Conservation (phyloP, 208 protist genomes). For the Wallacemonas sp. region DNA sequence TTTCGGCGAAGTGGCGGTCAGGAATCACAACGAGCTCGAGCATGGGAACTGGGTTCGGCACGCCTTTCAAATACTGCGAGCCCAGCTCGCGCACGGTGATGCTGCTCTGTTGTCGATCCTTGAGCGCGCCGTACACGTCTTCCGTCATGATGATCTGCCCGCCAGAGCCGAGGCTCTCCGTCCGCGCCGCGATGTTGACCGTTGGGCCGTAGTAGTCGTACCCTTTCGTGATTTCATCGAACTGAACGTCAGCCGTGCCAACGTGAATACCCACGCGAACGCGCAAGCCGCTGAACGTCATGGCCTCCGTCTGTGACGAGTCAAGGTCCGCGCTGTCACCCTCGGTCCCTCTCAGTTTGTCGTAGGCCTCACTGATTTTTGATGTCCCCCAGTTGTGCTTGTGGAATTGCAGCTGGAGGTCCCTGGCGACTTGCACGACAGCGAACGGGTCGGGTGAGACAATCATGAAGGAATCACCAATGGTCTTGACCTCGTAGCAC, state of each 20-base stretch:
- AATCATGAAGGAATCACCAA: slow-evolving; percentile 84
- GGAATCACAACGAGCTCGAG: slow-evolving; percentile 16
- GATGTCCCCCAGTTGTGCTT: slow-evolving; percentile 48
- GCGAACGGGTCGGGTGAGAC: slow-evolving; percentile 36
- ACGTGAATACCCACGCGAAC: slow-evolving; percentile 38
- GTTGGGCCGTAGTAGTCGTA: slow-evolving; percentile 80
- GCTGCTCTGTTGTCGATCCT: not conserved
- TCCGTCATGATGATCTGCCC: slow-evolving; percentile 47
- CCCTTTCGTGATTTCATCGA: slow-evolving; percentile 28
- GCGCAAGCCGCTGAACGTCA: slow-evolving; percentile 20
- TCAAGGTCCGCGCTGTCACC: not conserved
- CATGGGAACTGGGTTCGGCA: slow-evolving; percentile 18
- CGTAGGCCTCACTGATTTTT: slow-evolving; percentile 38
- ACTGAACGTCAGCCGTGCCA: slow-evolving; percentile 22
- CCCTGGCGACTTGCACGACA: slow-evolving; percentile 45
- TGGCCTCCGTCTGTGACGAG: slow-evolving; percentile 12
- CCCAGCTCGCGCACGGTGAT: slow-evolving; percentile 18
- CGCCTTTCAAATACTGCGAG: slow-evolving; percentile 19
- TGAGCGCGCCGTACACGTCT: slow-evolving; percentile 7
- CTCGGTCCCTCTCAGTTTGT: slow-evolving; percentile 1
- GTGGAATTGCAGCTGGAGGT: slow-evolving; percentile 46
- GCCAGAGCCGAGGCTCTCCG: slow-evolving; percentile 48
- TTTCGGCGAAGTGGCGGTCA: slow-evolving; percentile 5
- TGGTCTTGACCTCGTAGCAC: slow-evolving; percentile 77
- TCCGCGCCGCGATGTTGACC: slow-evolving; percentile 68